phyloP scores from a whole-genome alignment of 805 yeast species.

The Yarrowia keelungensis region DNA sequence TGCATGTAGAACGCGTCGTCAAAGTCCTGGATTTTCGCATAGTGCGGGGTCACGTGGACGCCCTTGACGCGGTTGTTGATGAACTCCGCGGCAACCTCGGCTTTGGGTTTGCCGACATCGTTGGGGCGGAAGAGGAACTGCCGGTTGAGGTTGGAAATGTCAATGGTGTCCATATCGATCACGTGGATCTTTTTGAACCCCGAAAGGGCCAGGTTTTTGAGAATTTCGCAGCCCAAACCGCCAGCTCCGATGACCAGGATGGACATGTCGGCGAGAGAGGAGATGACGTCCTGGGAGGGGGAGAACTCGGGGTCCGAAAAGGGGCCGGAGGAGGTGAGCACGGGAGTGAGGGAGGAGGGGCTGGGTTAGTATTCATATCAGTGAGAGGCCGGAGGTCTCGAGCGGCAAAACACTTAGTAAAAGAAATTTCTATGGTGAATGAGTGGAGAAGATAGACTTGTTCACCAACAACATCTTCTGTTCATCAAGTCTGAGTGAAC shows the following conservation, averaged over 20 bases:
- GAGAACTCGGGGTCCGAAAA: constrained; percentile 51
- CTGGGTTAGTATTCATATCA: background rate
- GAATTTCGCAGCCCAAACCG: constrained; percentile 81
- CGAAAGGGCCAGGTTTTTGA: constrained; percentile 72
- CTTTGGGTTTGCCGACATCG: constrained; percentile 73
- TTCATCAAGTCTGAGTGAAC: too few species aligned
- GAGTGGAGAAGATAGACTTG: too few species aligned
- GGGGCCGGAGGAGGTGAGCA: constrained; percentile 45
- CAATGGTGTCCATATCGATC: constrained; percentile 85
- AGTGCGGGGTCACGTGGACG: constrained; percentile 63
- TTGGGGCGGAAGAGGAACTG: constrained; percentile 69
- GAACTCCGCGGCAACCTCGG: constrained; percentile 66
- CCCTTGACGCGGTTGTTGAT: constrained; percentile 55
- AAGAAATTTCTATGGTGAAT: too few species aligned
- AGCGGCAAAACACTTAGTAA: too few species aligned
- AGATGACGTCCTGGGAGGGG: constrained; percentile 48
- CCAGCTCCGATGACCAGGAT: constrained; percentile 70
- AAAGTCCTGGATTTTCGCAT: constrained; percentile 69
- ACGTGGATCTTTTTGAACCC: constrained; percentile 71
- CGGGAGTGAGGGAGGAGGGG: background rate
- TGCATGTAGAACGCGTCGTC: constrained; percentile 66
- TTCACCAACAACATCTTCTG: too few species aligned
- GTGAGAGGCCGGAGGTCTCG: too few species aligned
- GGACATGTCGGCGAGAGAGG: constrained; percentile 23
- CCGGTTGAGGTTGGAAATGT: constrained; percentile 74